Base-by-base conservation (phyloP, 768 basidiomycete species). In the Trametes coccinea region DNA sequence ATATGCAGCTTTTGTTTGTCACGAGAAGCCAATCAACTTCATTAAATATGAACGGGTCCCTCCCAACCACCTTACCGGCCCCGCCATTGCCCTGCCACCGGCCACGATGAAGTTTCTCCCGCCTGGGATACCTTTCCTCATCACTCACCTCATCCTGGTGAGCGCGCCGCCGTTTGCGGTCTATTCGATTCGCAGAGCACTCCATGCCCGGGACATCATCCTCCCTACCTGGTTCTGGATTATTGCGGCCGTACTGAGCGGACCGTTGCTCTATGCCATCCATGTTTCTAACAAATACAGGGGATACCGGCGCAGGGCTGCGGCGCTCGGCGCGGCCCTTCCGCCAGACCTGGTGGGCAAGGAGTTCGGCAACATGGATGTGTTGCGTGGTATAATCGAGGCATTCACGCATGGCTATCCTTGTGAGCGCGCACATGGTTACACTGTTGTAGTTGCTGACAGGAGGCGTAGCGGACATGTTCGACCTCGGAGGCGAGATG, bases 291-390 rank as follows among this genome's bases (percentile, higher is more conserved):
- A 33, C 22, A 59, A 60, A 33, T 60, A 49, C 34, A 50, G 59
- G 40, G 51, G 45, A 4, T 44, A 56, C 40, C 37, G 45, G 0
- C 60, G 56, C 14, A 29, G 60, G 5, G 67, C 67, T 7, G 67
- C 43, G 5, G 59, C 64, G 14, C 16, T 55, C 8, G 64, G 67
- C 3, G 67, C 67, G 10, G 52, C 53, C 2, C 54, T 68, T 2
- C 52, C 74, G n/a, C 77, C 78, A 27, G 63, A 61, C 2, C 66
- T 73, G 41, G 62, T 54, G n/a, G 77, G 79, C 11, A 60, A 62
- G 44, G 60, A 67, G 59, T 70, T 72, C 4, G 79, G 75, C n/a
- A 75, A 73, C 64, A 27, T 72, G 27, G 79, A 81, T 56, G 40
- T 72, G 11, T 41, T 80, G 11, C 16, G 64, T 3, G 17, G 59